Percentiles rank a stretch among this genome's conserved stretches.
Conservation (phyloP, 2,329 filamentous ascomycete genomes). For the Venturia aucupariae region DNA sequence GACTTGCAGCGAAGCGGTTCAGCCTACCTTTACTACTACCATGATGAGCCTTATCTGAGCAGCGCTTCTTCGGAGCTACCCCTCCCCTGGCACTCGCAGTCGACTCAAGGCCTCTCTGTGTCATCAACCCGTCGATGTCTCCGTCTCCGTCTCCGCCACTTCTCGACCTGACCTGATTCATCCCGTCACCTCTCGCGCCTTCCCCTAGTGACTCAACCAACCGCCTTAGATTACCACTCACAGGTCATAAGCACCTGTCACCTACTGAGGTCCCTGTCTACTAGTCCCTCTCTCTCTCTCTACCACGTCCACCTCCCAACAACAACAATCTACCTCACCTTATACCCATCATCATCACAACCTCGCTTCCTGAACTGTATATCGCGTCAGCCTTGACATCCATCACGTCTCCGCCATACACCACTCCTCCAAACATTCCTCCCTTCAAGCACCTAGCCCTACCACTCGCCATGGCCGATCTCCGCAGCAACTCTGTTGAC, state of each 20-base stretch:
- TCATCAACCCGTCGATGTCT: not conserved
- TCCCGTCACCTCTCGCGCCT: not conserved
- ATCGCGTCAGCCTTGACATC: slow-evolving; percentile 1
- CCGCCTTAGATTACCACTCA: slow-evolving; percentile 3
- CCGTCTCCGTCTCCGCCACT: not conserved
- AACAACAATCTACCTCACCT: slow-evolving; percentile 1
- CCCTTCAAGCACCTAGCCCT: not conserved
- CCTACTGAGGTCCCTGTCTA: no score
- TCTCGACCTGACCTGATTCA: not conserved
- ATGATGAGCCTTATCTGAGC: slow-evolving; percentile 4
- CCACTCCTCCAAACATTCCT: not conserved
- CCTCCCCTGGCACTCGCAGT: not conserved
- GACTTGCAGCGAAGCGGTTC: not conserved
- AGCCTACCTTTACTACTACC: no score
- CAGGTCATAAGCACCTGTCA: slow-evolving; percentile 2
- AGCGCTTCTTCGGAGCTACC: not conserved
- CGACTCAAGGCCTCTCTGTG: not conserved
- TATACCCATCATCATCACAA: not conserved
- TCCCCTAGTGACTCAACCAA: slow-evolving; percentile 6
- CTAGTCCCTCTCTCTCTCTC: no score
- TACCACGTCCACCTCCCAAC: not conserved
- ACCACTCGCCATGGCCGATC: slow-evolving; percentile 28
- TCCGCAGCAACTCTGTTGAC: slow-evolving; percentile 45
- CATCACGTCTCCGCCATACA: not conserved
- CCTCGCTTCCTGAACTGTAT: not conserved